Evolutionary conservation across 2,329 filamentous ascomycete genomes (phyloP), one percentile per base, ranked within the genome.

Genomic region (Botrytis aclada): DNA sequence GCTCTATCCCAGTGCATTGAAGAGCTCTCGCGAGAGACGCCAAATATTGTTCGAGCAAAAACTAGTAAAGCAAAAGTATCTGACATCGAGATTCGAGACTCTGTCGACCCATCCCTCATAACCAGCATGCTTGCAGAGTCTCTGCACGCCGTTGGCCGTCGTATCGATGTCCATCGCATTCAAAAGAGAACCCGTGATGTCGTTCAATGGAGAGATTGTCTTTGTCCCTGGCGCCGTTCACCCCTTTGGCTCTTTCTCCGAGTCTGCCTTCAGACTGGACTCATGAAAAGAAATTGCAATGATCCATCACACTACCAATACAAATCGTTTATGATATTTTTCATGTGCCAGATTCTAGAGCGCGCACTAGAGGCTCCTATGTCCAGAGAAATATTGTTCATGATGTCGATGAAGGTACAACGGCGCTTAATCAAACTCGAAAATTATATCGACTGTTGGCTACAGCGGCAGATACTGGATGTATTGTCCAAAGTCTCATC

Each of bases 151-250:
- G 73, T 84, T 1, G 86, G 85, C 0, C 69, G 75, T 3, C 72
- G 77, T 0, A 71, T 75, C 6, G 25, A 78, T 0, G 75, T 76
- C 0, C 10, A 66, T 0, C 79, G 81, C 0, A 82, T 89, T n/a
- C 80, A 75, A 61, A 90, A 90, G 73, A 81, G 85, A 43, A 86
- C 85, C 0, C 84, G 86, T 2, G 87, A 90, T 56, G 87, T 90
- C 22, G 83, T 88, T 1, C 72, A 86, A 16, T 88, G 82, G 81
- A 73, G 76, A 3, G 64, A 79, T 71, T 72, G 74, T 22, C 74
- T 74, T 1, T 60, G 70, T 1, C 85, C 85, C 0, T 89, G 87
- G 88, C 81, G 84, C 18, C 79, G 85, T 62, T 89, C 87, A 20
- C 81, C 87, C 0, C 73, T 86, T 0, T 90, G 87, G 87, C 80